A percentile compares a stretch with the other conserved stretches of the same genome.
These are phyloP conservation scores for Fusarium tricinctum DNA, from an alignment of 2,329 filamentous ascomycete genomes.

Conservation along the genomic window DNA sequence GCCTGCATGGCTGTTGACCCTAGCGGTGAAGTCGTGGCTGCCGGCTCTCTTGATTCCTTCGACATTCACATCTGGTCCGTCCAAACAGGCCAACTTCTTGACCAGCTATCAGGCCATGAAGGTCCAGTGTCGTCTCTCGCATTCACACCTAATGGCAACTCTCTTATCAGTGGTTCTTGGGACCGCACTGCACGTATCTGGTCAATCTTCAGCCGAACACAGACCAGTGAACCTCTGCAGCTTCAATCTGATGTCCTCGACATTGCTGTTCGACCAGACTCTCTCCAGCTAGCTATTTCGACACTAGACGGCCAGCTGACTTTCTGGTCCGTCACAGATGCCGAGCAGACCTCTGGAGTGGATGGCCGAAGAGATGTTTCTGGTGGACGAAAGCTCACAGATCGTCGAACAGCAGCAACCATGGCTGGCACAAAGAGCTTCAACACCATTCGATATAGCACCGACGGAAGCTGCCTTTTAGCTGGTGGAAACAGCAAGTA, in stretches of 20 bases:
- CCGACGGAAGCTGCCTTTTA: conserved; percentile 90
- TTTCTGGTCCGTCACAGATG: conserved; percentile 94
- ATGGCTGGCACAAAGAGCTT: conserved; percentile 92
- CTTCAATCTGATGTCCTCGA: conserved; percentile 91
- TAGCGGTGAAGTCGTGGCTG: conserved; percentile 95
- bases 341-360: conserved; percentile 85
- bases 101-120: conserved; percentile 92
- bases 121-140: conserved; percentile 90
- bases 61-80: conserved; percentile 99
- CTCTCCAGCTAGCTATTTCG: conserved; percentile 89
- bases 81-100: conserved; percentile 94
- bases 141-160: conserved; percentile 88
- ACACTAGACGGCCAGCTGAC: conserved; percentile 94
- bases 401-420: conserved; percentile 92
- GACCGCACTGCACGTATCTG: conserved; percentile 95
- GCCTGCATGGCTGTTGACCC: conserved; percentile 96
- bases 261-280: conserved; percentile 90
- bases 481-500: conserved; percentile 98
- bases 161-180: conserved; percentile 94
- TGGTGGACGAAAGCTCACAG: conserved; percentile 88
- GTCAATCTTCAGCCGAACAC: conserved; percentile 94
- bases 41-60: conserved; percentile 94
- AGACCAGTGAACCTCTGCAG: conserved; percentile 94
- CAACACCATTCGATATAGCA: conserved; percentile 88
- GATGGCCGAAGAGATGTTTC: conserved; percentile 94